A percentile compares a stretch with the other conserved stretches of the same genome.
Conservation (phyloP, 1,139 yeast species). For the Hyphopichia fennica region DNA sequence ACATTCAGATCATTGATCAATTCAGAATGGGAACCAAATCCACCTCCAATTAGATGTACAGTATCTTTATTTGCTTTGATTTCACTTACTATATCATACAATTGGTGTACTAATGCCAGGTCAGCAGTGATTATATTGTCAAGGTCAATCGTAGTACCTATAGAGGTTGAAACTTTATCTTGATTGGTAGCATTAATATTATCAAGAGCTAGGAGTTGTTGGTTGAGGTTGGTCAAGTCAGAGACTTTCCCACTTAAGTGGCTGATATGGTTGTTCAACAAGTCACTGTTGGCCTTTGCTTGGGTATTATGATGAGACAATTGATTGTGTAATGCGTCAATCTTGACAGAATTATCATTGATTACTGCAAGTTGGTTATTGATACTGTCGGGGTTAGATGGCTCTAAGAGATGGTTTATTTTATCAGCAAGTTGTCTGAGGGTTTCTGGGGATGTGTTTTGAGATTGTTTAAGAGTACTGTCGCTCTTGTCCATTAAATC, state of each 20-base stretch:
- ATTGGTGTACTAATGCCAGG: constrained; percentile 41
- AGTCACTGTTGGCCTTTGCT: constrained; percentile 37
- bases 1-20: constrained; percentile 37
- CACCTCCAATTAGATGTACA: constrained; percentile 55
- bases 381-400: constrained; percentile 7
- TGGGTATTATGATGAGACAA: constrained; percentile 37
- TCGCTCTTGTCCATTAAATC: constrained; percentile 18
- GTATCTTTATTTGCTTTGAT: constrained; percentile 73
- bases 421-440: constrained; percentile 18
- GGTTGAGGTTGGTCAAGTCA: constrained; percentile 25
- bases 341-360: constrained; percentile 20
- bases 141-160: constrained; percentile 16
- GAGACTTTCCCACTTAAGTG: constrained; percentile 33
- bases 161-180: constrained; percentile 17
- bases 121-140: constrained; percentile 44
- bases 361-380: constrained; percentile 13
- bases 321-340: constrained; percentile 33
- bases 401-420: constrained; percentile 20
- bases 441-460: background rate
- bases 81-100: constrained; percentile 67
- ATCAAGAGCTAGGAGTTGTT: constrained; percentile 23
- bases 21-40: constrained; percentile 37
- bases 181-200: constrained; percentile 20
- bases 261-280: constrained; percentile 31
- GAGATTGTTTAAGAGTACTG: background rate